Base-by-base conservation (phyloP, 257 asterid genomes). In the Ocimum tenuiflorum region DNA sequence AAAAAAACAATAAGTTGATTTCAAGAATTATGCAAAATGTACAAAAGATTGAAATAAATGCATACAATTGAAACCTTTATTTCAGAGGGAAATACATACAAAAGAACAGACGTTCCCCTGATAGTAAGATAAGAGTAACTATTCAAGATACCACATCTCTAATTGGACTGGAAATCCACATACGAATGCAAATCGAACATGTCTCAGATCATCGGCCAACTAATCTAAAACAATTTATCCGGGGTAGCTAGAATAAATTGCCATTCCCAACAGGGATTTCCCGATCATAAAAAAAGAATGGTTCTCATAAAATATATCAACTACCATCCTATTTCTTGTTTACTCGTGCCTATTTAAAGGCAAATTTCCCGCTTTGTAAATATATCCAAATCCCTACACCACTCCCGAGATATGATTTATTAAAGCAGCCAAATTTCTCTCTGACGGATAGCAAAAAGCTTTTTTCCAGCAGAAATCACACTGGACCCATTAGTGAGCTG, bases 111-210 rank as follows among this genome's bases (percentile, higher is more conserved):
- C 47, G 36, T 47, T 51, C 54, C 56, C 48, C 49, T 19, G 54
- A 69, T 48, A 57, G 24, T 15, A 31, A 22, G 12, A 23, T n/a
- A n/a, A 56, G 36, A 20, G 62, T 39, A 22, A 20, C 31, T 19
- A 39, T 36, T 58, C 9, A 19, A 14, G n/a, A 48, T 52, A 20
- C 47, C 8, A 39, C 63, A 43, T 13, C 18, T 20, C n/a, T n/a
- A 49, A 65, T 17, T 19, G 46, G 18, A 51, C 38, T 31, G 29
- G 22, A 69, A 31, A 56, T 58, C 58, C 67, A 51, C 55, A 15
- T 24, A 46, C 49, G 38, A 39, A 56, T 49, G 62, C 69, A 73
- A 51, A 60, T 29, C 62, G 42, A 36, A 60, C 61, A 45, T n/a
- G n/a, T n/a, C n/a, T n/a, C n/a, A n/a, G n/a, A n/a, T n/a, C n/a